Evolutionary conservation across 176 grass and related monocot species (phyloP).

Genomic region (Triticum urartu): DNA sequence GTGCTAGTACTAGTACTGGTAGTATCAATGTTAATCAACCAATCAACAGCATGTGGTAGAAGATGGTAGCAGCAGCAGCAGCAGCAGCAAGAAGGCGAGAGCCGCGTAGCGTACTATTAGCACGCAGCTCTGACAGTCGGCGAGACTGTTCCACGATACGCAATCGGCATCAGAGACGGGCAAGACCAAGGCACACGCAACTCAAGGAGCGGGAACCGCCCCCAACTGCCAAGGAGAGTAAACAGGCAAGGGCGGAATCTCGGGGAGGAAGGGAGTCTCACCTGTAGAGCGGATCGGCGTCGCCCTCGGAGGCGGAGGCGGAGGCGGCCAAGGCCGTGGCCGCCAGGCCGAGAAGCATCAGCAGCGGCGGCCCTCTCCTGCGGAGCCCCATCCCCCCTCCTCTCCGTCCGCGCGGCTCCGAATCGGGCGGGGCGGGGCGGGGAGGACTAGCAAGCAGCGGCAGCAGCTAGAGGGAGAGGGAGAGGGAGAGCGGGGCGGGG

Average conservation of each 20-base stretch:
- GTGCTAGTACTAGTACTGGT: background rate
- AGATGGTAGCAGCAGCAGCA: too few relatives aligned
- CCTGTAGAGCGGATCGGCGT: constrained; percentile 21
- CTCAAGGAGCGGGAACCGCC: background rate
- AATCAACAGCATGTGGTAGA: too few relatives aligned
- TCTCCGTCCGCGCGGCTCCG: background rate
- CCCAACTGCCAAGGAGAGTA: background rate
- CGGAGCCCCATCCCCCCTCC: background rate
- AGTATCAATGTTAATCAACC: too few relatives aligned
- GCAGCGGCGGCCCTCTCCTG: background rate
- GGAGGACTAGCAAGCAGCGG: too few relatives aligned
- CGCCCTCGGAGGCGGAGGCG: background rate
- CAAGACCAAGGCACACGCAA: too few relatives aligned
- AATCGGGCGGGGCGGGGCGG: background rate
- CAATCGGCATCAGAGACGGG: background rate
- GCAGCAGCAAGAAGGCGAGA: too few relatives aligned
- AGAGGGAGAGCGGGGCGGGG: background rate
- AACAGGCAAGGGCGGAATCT: background rate
- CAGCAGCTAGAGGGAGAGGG: background rate
- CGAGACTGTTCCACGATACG: too few relatives aligned
- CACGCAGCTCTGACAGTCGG: too few relatives aligned
- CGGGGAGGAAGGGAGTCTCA: background rate
- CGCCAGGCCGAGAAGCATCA: background rate
- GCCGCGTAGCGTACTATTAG: too few relatives aligned
- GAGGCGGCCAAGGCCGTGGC: background rate